phyloP scores from a whole-genome alignment of 768 basidiomycete genomes.

The Calocybe cyanea region DNA sequence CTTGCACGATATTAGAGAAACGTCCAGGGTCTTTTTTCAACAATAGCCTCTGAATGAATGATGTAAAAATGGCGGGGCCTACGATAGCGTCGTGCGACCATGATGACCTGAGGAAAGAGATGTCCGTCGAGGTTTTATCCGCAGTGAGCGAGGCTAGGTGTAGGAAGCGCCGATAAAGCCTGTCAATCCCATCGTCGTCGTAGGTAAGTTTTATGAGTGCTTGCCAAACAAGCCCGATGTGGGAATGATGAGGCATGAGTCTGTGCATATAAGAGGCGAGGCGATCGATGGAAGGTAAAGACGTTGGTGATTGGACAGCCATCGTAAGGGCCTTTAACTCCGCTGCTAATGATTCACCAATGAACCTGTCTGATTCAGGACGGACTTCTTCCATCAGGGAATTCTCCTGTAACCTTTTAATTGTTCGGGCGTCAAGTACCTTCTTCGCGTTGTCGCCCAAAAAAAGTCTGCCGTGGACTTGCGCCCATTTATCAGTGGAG shows the following conservation, averaged over 20 bases:
- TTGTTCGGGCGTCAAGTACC: not conserved
- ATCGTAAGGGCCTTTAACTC: conserved; percentile 4
- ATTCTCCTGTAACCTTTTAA: not conserved
- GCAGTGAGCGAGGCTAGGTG: conserved; percentile 14
- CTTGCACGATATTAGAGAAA: conserved; percentile 40
- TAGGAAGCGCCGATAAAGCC: conserved; percentile 45
- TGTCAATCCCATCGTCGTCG: conserved; percentile 20
- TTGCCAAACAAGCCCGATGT: conserved; percentile 38
- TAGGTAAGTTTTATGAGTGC: conserved; percentile 27
- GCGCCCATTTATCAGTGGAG: not conserved
- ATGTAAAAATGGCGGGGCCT: conserved; percentile 39
- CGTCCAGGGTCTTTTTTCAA: conserved; percentile 22
- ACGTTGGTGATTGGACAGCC: not conserved
- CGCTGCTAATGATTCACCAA: conserved; percentile 7
- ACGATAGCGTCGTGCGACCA: conserved; percentile 27
- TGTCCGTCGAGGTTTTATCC: conserved; percentile 4
- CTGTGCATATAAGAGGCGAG: conserved; percentile 26
- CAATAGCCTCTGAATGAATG: conserved; percentile 46
- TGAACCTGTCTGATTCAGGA: conserved; percentile 3
- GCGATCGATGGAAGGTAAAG: conserved; percentile 24
- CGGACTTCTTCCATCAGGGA: conserved; percentile 1
- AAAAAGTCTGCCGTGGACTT: not conserved
- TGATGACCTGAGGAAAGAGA: conserved; percentile 20
- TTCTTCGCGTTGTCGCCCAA: too few species aligned
- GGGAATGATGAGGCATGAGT: conserved; percentile 29